phyloP scores from a whole-genome alignment of 176 grass and related monocot genomes.

The Leersia perrieri region DNA sequence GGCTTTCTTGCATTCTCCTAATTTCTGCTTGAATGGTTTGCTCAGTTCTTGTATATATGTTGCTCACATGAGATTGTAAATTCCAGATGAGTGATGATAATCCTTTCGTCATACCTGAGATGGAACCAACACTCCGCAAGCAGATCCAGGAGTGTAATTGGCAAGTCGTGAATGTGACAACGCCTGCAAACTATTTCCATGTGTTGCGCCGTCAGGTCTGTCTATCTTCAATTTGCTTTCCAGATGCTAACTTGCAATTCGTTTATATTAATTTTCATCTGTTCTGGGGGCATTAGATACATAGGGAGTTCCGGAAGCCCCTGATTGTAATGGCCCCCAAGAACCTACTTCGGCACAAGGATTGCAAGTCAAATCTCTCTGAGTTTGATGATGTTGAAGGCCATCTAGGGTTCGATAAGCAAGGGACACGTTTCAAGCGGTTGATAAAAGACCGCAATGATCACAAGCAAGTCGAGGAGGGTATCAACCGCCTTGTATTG shows the following conservation, averaged over 20 bases:
- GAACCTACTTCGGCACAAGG: constrained; percentile 89
- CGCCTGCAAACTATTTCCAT: constrained; percentile 98
- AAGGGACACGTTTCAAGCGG: constrained; percentile 94
- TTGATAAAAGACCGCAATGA: constrained; percentile 85
- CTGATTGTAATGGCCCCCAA: constrained; percentile 83
- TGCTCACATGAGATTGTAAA: background rate
- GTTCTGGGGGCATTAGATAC: constrained; percentile 49
- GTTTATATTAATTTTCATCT: background rate
- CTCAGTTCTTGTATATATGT: constrained; percentile 10
- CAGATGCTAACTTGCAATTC: background rate
- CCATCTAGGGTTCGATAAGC: constrained; percentile 87
- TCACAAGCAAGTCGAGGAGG: constrained; percentile 72
- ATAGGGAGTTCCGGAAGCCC: constrained; percentile 87
- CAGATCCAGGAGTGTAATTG: constrained; percentile 98
- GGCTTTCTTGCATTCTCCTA: background rate
- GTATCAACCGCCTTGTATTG: constrained; percentile 79
- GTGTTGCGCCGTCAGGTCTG: constrained; percentile 79
- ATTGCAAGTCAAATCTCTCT: constrained; percentile 90
- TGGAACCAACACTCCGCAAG: constrained; percentile 88
- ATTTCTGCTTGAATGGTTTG: background rate
- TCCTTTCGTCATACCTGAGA: constrained; percentile 89
- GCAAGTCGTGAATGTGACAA: constrained; percentile 97
- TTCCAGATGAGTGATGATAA: constrained; percentile 97
- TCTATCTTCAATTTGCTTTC: background rate
- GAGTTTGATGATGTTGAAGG: constrained; percentile 96